Conservation (phyloP, 345 rosid genomes). For the Garcia nutans region DNA sequence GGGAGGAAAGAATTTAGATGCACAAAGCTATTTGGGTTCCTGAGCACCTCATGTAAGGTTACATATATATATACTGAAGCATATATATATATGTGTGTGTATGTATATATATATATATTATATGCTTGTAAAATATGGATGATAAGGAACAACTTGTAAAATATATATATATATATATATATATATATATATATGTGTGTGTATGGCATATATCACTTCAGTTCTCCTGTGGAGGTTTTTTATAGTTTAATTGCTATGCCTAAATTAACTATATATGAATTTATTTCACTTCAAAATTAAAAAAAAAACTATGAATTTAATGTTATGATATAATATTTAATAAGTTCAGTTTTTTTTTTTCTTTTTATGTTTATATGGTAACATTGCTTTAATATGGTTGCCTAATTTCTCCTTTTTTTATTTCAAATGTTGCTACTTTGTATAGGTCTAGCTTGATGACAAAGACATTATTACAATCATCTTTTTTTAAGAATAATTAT, state of each 20-base stretch:
- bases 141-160: slow-evolving; percentile 1
- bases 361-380: no score
- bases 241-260: not conserved
- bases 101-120: not conserved
- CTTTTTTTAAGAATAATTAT: no score
- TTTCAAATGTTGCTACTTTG: no score
- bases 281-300: no score
- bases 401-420: not conserved
- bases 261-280: no score
- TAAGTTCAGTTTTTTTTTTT: no score
- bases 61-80: not conserved
- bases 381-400: not conserved
- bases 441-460: no score
- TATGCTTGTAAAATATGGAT: not conserved
- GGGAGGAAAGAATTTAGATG: not conserved
- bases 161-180: no score
- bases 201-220: not conserved
- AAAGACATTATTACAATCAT: no score
- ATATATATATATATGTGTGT: no score
- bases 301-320: no score
- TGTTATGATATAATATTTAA: no score
- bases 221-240: slow-evolving; percentile 14
- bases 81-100: not conserved
- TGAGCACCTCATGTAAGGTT: not conserved
- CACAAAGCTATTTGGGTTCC: not conserved